Conservation (phyloP, 768 basidiomycete species). For the Mycena haematopus region DNA sequence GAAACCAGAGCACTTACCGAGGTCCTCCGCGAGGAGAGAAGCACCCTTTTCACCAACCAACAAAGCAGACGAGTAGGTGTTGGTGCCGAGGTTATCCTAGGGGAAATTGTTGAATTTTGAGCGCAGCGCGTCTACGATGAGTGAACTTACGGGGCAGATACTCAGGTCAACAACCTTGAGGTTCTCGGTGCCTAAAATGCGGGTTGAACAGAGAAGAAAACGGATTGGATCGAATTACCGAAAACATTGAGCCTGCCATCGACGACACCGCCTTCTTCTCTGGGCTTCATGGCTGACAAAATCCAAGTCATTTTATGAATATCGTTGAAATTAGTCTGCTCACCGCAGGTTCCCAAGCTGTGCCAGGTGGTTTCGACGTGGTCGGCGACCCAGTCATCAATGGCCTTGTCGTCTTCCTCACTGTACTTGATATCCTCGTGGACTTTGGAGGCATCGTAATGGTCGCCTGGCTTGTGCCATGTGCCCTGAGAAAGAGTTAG, state of each 20-base stretch:
- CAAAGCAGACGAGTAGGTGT: constrained; percentile 75
- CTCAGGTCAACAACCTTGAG: constrained; percentile 72
- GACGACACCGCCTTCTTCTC: constrained; percentile 70
- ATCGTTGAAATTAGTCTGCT: too few species aligned
- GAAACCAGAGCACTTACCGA: constrained; percentile 48
- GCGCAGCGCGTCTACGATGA: background rate
- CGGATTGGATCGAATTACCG: constrained; percentile 36
- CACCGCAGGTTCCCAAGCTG: constrained; percentile 61
- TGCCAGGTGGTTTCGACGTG: constrained; percentile 84
- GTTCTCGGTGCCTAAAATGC: constrained; percentile 57
- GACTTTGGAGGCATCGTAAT: constrained; percentile 59
- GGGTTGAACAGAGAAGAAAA: background rate
- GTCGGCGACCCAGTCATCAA: constrained; percentile 64
- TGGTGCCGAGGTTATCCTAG: constrained; percentile 74
- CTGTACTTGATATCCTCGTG: constrained; percentile 72
- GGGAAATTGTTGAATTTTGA: background rate
- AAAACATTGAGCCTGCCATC: constrained; percentile 68
- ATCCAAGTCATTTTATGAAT: background rate
- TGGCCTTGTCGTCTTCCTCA: constrained; percentile 72
- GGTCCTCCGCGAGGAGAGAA: constrained; percentile 63
- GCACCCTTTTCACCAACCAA: constrained; percentile 76
- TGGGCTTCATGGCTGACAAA: constrained; percentile 66
- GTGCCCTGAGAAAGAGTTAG: constrained; percentile 42
- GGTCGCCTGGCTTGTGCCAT: constrained; percentile 64
- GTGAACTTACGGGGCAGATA: constrained; percentile 66